Evolutionary conservation across 1,284 basidiomycete genomes (phyloP).

Genomic region (Ceratobasidium sp.): DNA sequence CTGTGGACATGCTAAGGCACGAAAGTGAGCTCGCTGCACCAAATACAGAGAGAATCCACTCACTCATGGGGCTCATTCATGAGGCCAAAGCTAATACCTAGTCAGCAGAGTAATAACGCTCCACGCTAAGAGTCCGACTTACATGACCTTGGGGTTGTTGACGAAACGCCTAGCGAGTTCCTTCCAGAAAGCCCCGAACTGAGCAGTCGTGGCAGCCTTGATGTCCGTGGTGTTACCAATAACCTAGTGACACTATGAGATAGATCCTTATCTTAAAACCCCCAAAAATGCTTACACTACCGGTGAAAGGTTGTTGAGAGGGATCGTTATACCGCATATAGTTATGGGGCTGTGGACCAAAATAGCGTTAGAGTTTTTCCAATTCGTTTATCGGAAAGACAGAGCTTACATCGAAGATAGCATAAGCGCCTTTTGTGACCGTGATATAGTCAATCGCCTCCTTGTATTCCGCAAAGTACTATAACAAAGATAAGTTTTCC

Average conservation of each 20-base stretch:
- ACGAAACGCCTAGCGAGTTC: slow-evolving; percentile 51
- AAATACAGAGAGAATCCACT: not conserved
- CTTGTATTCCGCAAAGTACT: slow-evolving; percentile 63
- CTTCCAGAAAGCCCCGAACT: slow-evolving; percentile 52
- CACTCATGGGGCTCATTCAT: slow-evolving; percentile 62
- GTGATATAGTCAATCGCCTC: slow-evolving; percentile 64
- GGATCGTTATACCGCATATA: slow-evolving; percentile 65
- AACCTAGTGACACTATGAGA: slow-evolving; percentile 53
- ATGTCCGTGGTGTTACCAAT: slow-evolving; percentile 63
- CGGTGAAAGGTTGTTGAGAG: slow-evolving; percentile 61
- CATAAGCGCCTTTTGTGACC: slow-evolving; percentile 60
- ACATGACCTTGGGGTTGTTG: slow-evolving; percentile 49
- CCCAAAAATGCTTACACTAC: slow-evolving; percentile 58
- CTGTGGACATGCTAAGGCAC: slow-evolving; percentile 56
- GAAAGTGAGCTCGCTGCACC: not conserved
- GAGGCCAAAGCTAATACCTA: slow-evolving; percentile 51
- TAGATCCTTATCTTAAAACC: not conserved
- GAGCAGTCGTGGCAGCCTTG: slow-evolving; percentile 60
- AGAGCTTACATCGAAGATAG: slow-evolving; percentile 57
- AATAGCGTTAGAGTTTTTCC: not conserved
- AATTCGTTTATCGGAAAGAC: not conserved
- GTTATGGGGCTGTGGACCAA: slow-evolving; percentile 58
- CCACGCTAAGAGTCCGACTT: not conserved
- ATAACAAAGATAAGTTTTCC: slow-evolving; percentile 6
- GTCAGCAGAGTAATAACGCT: not conserved